Conservation (phyloP, 768 basidiomycete species). For the Tephrocybe sp. region DNA sequence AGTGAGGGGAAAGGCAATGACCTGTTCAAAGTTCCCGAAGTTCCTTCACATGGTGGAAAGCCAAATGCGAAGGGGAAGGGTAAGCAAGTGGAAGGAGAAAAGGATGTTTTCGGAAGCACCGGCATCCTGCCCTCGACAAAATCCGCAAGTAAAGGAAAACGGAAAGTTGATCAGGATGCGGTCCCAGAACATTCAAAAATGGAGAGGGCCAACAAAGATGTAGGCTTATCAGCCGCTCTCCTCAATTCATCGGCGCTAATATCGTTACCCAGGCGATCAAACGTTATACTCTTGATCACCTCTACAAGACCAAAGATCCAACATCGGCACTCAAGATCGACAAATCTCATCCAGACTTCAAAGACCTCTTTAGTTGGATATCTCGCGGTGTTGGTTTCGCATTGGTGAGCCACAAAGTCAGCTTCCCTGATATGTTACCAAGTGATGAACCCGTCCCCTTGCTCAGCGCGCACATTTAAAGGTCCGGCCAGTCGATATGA, state of each 20-base stretch:
- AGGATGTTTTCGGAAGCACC: slow-evolving; percentile 36
- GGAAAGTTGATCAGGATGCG: slow-evolving; percentile 21
- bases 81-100: slow-evolving; percentile 32
- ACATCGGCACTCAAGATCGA: slow-evolving; percentile 27
- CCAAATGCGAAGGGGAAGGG: slow-evolving; percentile 32
- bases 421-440: neutral
- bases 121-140: slow-evolving; percentile 2
- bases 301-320: slow-evolving; percentile 38
- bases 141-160: slow-evolving; percentile 26
- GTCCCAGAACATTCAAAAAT: slow-evolving; percentile 26
- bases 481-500: slow-evolving; percentile 31
- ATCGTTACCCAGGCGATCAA: slow-evolving; percentile 39
- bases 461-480: slow-evolving; percentile 43
- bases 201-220: slow-evolving; percentile 63
- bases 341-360: slow-evolving; percentile 50
- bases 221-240: slow-evolving; percentile 25
- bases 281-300: slow-evolving; percentile 37
- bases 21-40: slow-evolving; percentile 49
- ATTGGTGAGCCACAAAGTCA: slow-evolving; percentile 32
- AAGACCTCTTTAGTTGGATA: slow-evolving; percentile 44
- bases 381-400: slow-evolving; percentile 50
- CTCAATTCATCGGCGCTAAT: neutral
- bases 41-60: slow-evolving; percentile 31
- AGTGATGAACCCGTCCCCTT: slow-evolving; percentile 5
- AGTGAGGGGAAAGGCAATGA: slow-evolving; percentile 23